Conservation (phyloP, 140 eudicot genomes). For the Bidens hawaiensis region DNA sequence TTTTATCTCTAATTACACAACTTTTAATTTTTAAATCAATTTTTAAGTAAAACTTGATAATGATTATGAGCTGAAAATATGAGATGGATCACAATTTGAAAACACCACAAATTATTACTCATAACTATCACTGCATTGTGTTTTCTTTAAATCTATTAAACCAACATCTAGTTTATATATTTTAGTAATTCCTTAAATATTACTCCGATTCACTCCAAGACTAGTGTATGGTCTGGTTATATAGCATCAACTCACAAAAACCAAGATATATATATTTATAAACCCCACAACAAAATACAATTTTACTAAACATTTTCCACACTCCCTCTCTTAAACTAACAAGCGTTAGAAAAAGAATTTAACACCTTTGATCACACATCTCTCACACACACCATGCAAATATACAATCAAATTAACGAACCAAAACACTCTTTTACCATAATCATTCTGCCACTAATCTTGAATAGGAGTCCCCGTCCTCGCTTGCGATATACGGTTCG, state of each 20-base stretch:
- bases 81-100: too few relatives aligned
- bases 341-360: background rate
- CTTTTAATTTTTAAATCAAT: too few relatives aligned
- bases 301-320: background rate
- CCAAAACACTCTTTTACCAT: slow-evolving; percentile 26
- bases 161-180: too few relatives aligned
- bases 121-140: too few relatives aligned
- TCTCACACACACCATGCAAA: background rate
- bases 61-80: too few relatives aligned
- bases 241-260: background rate
- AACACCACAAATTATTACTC: too few relatives aligned
- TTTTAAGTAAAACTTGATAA: too few relatives aligned
- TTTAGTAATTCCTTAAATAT: too few relatives aligned
- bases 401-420: slow-evolving; percentile 27
- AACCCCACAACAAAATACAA: background rate
- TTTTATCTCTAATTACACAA: too few relatives aligned
- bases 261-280: background rate
- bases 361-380: background rate
- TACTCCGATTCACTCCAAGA: too few relatives aligned
- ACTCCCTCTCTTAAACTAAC: background rate
- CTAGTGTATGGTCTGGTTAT: background rate
- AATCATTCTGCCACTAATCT: slow-evolving; percentile 24
- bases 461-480: slow-evolving; percentile 72
- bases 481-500: slow-evolving; percentile 91
- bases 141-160: too few relatives aligned